Base-by-base conservation (phyloP, 1,139 yeast species). In the Kazachstania sp. region DNA sequence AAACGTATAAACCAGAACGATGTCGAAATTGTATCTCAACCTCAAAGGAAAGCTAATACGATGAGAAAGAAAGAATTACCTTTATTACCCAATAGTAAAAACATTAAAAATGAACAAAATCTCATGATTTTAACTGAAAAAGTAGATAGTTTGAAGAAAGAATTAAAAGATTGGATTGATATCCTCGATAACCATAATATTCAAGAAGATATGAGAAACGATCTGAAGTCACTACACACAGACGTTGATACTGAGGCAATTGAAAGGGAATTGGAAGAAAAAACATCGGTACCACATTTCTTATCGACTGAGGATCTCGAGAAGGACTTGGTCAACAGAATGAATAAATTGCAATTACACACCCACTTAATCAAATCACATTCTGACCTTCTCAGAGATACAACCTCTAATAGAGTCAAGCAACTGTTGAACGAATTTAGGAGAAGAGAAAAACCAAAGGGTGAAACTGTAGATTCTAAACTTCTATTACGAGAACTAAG, bases 101-200 rank as follows among this genome's bases (percentile, higher is more conserved):
- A 63, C 49, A 53, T 61, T 4, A 60, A 60, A 37, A 64, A 64
- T 49, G 56, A 56, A 35, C 60, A 55, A 37, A 61, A 59, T 42
- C 37, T 63, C 19, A 50, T 50, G 30, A 45, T 54, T 6, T 43
- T 64, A 43, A 47, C 53, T 23, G 54, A 50, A 11, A 63, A 57
- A 45, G 55, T 64, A 11, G 44, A 49, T 15, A 46, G 46, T 15
- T 46, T 62, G 18, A 52, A 56, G 37, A 43, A 44, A 7, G 66
- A 63, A 49, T 49, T 62, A 16, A 44, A 51, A 8, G 57, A 53
- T 16, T 64, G 67, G 67, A 51, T 59, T 2, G 44, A 42, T 4
- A 52, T 54, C 9, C 46, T 63, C 15, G 62, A 57, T 38, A 37
- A 49, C 26, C 48, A 52, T 26, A 39, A 50, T 23, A 54, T 57